A percentile compares a stretch with the other conserved stretches of the same genome.
Conservation (phyloP, 768 basidiomycete genomes). For the Leccinum subtestaceum region DNA sequence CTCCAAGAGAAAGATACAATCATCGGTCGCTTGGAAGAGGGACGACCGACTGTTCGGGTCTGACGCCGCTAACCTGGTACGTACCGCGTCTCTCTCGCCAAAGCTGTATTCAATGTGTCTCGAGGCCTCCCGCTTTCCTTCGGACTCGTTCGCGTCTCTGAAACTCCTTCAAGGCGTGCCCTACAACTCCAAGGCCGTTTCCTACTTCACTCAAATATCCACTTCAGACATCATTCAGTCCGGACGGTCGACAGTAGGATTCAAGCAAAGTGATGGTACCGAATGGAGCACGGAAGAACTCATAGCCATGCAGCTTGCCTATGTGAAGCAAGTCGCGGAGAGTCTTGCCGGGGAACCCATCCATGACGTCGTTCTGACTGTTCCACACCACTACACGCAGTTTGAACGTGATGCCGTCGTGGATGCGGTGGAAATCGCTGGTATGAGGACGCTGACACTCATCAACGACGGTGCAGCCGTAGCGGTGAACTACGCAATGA, state of each 20-base stretch:
- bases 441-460: conserved; percentile 76
- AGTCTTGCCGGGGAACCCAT: conserved; percentile 71
- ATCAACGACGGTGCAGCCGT: conserved; percentile 93
- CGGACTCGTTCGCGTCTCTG: conserved; percentile 79
- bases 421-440: conserved; percentile 91
- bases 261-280: conserved; percentile 59
- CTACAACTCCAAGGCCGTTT: conserved; percentile 52
- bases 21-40: conserved; percentile 88
- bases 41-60: conserved; percentile 85
- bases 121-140: conserved; percentile 90
- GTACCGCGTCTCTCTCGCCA: conserved; percentile 30
- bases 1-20: conserved; percentile 93
- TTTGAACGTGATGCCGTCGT: conserved; percentile 88
- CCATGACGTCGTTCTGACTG: conserved; percentile 81
- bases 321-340: conserved; percentile 88
- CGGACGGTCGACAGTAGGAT: conserved; percentile 55
- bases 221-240: conserved; percentile 52
- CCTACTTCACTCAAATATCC: conserved; percentile 58
- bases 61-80: conserved; percentile 85
- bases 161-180: conserved; percentile 81
- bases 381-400: conserved; percentile 88
- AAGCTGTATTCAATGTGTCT: not conserved
- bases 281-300: conserved; percentile 88
- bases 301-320: conserved; percentile 89
- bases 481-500: conserved; percentile 99